A percentile compares a stretch with the other conserved stretches of the same genome.
These are phyloP conservation scores for Xylaria sp. DNA, from an alignment of 2,329 filamentous ascomycete genomes.

Conservation along the genomic window DNA sequence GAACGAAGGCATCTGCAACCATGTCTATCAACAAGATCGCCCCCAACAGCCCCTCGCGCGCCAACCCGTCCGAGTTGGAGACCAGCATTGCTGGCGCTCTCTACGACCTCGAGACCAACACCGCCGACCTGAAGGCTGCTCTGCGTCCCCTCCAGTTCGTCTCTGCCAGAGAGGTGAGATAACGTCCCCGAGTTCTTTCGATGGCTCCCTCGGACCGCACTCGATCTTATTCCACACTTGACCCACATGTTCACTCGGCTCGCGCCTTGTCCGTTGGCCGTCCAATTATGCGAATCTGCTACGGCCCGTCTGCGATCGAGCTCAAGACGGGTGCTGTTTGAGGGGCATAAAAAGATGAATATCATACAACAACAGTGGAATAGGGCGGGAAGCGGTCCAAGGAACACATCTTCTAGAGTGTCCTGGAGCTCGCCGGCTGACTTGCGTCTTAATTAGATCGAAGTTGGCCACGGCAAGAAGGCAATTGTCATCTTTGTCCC, in stretches of 20 bases:
- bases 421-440: slow-evolving; percentile 80
- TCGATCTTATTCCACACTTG: slow-evolving; percentile 38
- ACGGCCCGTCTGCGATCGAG: slow-evolving; percentile 31
- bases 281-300: slow-evolving; percentile 32
- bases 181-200: slow-evolving; percentile 49
- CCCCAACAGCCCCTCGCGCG: slow-evolving; percentile 92
- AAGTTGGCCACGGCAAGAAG: slow-evolving; percentile 99
- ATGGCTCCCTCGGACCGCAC: slow-evolving; percentile 33
- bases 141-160: slow-evolving; percentile 98
- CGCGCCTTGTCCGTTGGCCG: slow-evolving; percentile 16
- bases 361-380: slow-evolving; percentile 54
- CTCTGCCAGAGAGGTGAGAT: slow-evolving; percentile 94
- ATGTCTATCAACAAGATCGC: slow-evolving; percentile 81
- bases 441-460: slow-evolving; percentile 81
- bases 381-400: slow-evolving; percentile 79
- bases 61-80: slow-evolving; percentile 97
- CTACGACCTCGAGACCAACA: slow-evolving; percentile 99
- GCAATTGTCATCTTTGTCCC: slow-evolving; percentile 99
- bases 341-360: slow-evolving; percentile 32
- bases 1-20: slow-evolving; percentile 33
- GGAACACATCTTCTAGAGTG: slow-evolving; percentile 52
- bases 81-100: slow-evolving; percentile 95
- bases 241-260: slow-evolving; percentile 9
- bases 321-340: slow-evolving; percentile 28
- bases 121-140: slow-evolving; percentile 93